Evolutionary conservation across 1,284 basidiomycete species (phyloP).

Genomic region (Tremellales sp.): DNA sequence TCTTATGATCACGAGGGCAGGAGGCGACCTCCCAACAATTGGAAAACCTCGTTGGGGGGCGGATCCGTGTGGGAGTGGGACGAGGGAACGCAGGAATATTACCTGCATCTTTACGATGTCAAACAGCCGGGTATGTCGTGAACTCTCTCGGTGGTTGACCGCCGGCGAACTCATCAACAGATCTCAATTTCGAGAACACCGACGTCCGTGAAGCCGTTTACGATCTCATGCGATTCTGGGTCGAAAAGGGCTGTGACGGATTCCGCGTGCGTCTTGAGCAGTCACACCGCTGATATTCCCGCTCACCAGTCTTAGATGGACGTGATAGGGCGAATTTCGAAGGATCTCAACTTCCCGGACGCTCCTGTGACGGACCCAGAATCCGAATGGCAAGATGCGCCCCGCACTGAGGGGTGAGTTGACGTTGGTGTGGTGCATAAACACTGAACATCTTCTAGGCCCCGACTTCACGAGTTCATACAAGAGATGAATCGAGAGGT

Average conservation of each 20-base stretch:
- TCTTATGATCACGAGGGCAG: constrained; percentile 34
- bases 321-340: constrained; percentile 60
- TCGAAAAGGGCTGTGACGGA: constrained; percentile 48
- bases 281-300: neutral
- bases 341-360: constrained; percentile 59
- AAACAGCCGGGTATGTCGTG: constrained; percentile 37
- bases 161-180: constrained; percentile 49
- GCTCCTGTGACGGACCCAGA: constrained; percentile 43
- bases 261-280: constrained; percentile 35
- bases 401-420: constrained; percentile 51
- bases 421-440: neutral
- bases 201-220: constrained; percentile 34
- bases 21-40: constrained; percentile 47
- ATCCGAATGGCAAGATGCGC: constrained; percentile 45
- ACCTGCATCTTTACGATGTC: constrained; percentile 26
- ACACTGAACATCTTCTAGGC: constrained; percentile 49
- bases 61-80: constrained; percentile 49
- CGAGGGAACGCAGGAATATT: constrained; percentile 49
- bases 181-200: constrained; percentile 37
- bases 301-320: constrained; percentile 30
- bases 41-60: constrained; percentile 22
- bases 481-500: constrained; percentile 62
- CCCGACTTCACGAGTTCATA: constrained; percentile 63
- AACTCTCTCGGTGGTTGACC: no score
- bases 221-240: constrained; percentile 48